Evolutionary conservation across 192 early-diverging fungal species (phyloP), one percentile per base, ranked within the genome.

Genomic region (Gaertneriomyces sp.): DNA sequence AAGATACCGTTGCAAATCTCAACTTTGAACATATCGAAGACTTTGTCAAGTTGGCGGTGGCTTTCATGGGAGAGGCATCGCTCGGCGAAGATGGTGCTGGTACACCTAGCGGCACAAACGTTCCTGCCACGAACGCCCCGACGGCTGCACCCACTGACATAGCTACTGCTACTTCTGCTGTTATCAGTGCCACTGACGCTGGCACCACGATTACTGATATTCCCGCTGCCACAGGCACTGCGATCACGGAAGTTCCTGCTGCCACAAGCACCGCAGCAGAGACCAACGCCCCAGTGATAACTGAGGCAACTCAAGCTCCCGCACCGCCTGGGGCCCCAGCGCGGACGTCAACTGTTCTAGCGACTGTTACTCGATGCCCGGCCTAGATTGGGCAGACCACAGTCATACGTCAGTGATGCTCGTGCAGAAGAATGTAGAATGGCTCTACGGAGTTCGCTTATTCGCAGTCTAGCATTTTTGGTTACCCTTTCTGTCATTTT

Each of bases 1-100:
- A 75, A 43, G 94, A 97, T 63, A 84, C 85, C 6, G 56, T 91
- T 25, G 83, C 83, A 9, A 82, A 88, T 7, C 77, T 97, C 59
- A 82, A 82, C 53, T 94, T 89, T 71, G 78, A 87, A 47, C 94
- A 97, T 64, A 88, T 93, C 81, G 78, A 79, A 9, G 87, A 91
- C 66, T 95, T 93, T 70, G 64, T 69, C 12, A 40, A 57, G 57
- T 45, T 69, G 42, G 66, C n/a, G 8, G 2, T 74, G 45, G 66
- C 44, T 14, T 70, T 74, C 59, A 59, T 50, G 25, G 61, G 69
- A 57, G 72, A 74, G 46, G 47, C 47, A n/a, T 17, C 47, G 4
- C 12, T 12, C 39, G 39, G 16, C 39, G 6, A 16, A 6, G 54
- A 12, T 38, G 54, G 3, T 38, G 54, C 16, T 9, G 54, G 54